Base-by-base conservation (phyloP, 192 early-diverging fungal genomes). In the Entophlyctis luteolus region DNA sequence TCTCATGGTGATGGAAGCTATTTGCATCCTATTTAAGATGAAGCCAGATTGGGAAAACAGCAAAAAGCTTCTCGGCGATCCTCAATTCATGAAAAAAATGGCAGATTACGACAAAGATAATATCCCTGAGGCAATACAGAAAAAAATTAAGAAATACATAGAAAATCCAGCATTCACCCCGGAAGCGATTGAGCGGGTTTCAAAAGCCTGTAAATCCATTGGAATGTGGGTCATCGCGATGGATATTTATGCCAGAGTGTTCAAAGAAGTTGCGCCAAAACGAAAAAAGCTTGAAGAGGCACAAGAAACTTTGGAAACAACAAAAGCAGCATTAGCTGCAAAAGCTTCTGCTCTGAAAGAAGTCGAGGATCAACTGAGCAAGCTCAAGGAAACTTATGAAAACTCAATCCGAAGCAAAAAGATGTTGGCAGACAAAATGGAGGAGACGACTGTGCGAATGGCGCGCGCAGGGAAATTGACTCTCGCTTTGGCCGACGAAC, bases 151-250 rank as follows among this genome's bases (percentile, higher is more conserved):
- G 48, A 85, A 85, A 62, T 85, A 85, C 50, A 78, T 81, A 27
- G 81, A 85, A 46, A 85, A 77, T 50, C 83, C 83, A 35, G 72
- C 69, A 22, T 85, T 85, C 65, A 85, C 68, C 22, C 79, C 81
- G 1, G 83, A 85, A 48, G 75, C 79, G 1, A 78, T 85, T 4
- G 83, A 83, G 55, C 53, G 75, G 20, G 81, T 83, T 1, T 83
- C 81, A 6, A 83, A 77, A 49, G 83, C 83, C 1, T 83, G 80
- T 56, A 82, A 82, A 55, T 81, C 79, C 38, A 81, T 85, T 69
- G 77, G 72, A 52, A 85, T 85, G 83, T 85, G 83, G 83, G 83
- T 82, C 35, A 75, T 85, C 66, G 83, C 83, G 0, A 80, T 85
- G 79, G 83, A 85, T 25, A 68, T 82, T 25, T 85, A 85, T 52